phyloP scores from a whole-genome alignment of 2,329 filamentous ascomycete species.

The Fusarium secorum region DNA sequence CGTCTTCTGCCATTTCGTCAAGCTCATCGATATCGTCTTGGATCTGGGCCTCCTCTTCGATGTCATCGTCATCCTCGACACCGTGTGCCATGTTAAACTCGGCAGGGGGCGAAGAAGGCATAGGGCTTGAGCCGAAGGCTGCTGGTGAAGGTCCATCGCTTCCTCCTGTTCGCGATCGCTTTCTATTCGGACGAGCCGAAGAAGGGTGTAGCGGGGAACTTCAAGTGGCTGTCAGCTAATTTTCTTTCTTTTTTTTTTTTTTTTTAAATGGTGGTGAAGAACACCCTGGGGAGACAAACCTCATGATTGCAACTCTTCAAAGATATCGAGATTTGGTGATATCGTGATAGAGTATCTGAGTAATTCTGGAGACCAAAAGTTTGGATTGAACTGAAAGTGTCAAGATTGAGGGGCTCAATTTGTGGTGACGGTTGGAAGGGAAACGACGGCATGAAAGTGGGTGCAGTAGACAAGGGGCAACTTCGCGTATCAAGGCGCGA shows the following conservation, averaged over 20 bases:
- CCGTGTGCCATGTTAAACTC: constrained; percentile 70
- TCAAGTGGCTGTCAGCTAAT: constrained; percentile 30
- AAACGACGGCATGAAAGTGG: constrained; percentile 29
- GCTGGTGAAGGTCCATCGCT: constrained; percentile 62
- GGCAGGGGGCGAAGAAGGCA: constrained; percentile 71
- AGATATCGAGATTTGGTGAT: constrained; percentile 3
- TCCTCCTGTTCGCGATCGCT: constrained; percentile 61
- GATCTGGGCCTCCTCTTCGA: constrained; percentile 74
- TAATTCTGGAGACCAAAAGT: not conserved
- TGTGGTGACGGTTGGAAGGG: constrained; percentile 31
- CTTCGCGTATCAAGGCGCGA: constrained; percentile 43
- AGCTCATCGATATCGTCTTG: constrained; percentile 79
- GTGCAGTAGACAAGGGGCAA: constrained; percentile 29
- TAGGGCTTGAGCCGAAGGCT: constrained; percentile 64
- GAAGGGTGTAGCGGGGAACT: constrained; percentile 88
- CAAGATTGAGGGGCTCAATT: constrained; percentile 37
- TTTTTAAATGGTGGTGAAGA: not conserved
- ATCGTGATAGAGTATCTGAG: constrained; percentile 4
- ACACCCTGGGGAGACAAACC: not conserved
- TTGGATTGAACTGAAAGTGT: constrained; percentile 10
- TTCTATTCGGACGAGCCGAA: constrained; percentile 64
- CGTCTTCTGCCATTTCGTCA: constrained; percentile 83
- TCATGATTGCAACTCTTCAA: constrained; percentile 20
- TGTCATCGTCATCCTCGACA: constrained; percentile 74
- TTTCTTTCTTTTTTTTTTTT: not conserved